Percentiles rank a stretch among this genome's conserved stretches.
These are phyloP conservation scores for Basipetospora chlamydospora DNA, from an alignment of 2,329 filamentous ascomycete species.

Conservation along the genomic window DNA sequence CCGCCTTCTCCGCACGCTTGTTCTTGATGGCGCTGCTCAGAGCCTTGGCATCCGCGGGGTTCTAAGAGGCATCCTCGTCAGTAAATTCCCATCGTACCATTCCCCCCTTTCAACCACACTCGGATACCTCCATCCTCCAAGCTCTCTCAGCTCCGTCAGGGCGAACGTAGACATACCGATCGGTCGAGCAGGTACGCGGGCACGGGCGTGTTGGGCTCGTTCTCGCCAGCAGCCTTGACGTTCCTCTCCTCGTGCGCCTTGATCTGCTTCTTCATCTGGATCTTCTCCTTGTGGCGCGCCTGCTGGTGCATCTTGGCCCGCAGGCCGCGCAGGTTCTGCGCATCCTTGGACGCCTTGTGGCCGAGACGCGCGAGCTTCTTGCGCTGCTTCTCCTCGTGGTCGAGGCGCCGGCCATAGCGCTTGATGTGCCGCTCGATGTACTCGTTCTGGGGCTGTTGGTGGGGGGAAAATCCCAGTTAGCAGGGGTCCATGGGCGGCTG, in stretches of 20 bases:
- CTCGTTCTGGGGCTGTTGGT: slow-evolving; percentile 56
- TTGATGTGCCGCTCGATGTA: slow-evolving; percentile 61
- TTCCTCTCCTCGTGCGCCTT: slow-evolving; percentile 92
- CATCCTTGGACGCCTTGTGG: slow-evolving; percentile 77
- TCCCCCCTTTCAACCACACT: not conserved
- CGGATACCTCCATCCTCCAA: too few relatives aligned
- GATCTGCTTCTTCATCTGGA: slow-evolving; percentile 92
- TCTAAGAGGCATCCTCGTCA: slow-evolving; percentile 9
- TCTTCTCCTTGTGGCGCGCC: slow-evolving; percentile 93
- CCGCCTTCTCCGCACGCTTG: slow-evolving; percentile 85
- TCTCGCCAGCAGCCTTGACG: slow-evolving; percentile 72
- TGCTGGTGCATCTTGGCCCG: slow-evolving; percentile 87
- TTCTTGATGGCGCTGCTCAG: slow-evolving; percentile 84
- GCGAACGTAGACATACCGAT: slow-evolving; percentile 10
- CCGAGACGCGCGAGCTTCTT: slow-evolving; percentile 80
- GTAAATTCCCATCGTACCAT: slow-evolving; percentile 8
- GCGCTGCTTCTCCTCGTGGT: slow-evolving; percentile 77
- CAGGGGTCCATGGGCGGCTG: too few relatives aligned
- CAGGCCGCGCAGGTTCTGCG: slow-evolving; percentile 84
- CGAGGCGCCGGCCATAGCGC: slow-evolving; percentile 39
- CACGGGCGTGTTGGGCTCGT: slow-evolving; percentile 67
- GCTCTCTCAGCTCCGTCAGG: too few relatives aligned
- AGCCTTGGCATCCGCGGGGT: slow-evolving; percentile 48
- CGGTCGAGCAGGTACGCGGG: slow-evolving; percentile 91
- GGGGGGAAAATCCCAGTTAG: not conserved